Evolutionary conservation across 139 green algal genomes (phyloP).

Genomic region (Mychonastes homosphaera): DNA sequence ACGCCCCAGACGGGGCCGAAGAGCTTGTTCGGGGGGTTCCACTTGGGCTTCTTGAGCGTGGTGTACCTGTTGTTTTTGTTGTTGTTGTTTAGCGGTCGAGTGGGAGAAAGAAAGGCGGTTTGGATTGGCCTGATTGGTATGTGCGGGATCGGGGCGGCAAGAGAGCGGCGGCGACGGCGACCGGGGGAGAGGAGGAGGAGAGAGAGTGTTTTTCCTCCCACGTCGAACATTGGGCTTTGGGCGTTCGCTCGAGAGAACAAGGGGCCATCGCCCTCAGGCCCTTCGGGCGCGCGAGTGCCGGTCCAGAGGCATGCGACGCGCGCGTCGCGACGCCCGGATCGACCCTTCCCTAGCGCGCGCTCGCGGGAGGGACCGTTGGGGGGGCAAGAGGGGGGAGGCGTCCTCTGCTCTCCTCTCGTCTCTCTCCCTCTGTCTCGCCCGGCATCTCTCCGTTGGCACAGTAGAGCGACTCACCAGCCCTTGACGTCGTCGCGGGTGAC

Average conservation of each 20-base stretch:
- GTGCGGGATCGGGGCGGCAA: no score
- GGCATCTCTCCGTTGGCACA: no score
- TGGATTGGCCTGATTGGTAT: no score
- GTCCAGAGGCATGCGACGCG: no score
- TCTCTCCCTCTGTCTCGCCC: no score
- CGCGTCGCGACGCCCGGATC: neutral
- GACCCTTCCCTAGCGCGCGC: neutral
- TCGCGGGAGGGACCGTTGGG: neutral
- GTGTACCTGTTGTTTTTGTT: slow-evolving; percentile 22
- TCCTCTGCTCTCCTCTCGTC: no score
- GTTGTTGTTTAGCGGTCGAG: neutral
- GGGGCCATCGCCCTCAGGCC: no score
- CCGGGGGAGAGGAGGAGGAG: neutral
- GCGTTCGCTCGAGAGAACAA: no score
- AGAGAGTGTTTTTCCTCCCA: neutral
- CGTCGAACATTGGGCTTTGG: no score
- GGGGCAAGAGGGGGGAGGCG: neutral
- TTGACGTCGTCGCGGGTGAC: slow-evolving; percentile 9
- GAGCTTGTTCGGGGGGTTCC: slow-evolving; percentile 39
- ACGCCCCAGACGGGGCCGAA: slow-evolving; percentile 41
- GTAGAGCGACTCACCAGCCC: slow-evolving; percentile 13
- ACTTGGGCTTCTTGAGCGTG: slow-evolving; percentile 31
- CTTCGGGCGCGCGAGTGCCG: no score
- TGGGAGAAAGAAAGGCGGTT: neutral
- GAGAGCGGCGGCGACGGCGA: no score